Conservation (phyloP, 495 filamentous ascomycete species). For the Podospora fimiseda region DNA sequence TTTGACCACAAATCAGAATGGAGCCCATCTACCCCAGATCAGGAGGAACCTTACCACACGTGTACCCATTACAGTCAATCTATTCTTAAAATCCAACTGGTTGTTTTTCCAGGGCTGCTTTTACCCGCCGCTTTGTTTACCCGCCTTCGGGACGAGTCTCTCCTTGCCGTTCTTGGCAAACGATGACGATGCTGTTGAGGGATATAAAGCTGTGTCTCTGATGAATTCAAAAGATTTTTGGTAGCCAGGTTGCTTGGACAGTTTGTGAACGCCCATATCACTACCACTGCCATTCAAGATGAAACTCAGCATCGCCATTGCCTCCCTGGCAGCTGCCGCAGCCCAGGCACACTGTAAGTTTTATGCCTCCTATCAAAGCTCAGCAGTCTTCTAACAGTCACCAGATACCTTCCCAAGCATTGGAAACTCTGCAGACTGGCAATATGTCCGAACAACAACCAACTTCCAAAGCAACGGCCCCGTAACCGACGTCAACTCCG, state of each 20-base stretch:
- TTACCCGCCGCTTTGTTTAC: background rate
- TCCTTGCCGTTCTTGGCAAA: background rate
- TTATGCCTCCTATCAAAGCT: too few species aligned
- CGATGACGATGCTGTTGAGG: background rate
- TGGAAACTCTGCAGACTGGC: slow-evolving; percentile 36
- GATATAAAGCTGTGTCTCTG: background rate
- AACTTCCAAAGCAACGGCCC: slow-evolving; percentile 50
- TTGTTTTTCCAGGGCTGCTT: background rate
- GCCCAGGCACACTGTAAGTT: slow-evolving; percentile 41
- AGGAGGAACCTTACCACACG: background rate
- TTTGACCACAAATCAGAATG: background rate
- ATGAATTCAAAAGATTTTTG: slow-evolving; percentile 2
- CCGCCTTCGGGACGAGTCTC: background rate
- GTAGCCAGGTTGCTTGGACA: too few species aligned
- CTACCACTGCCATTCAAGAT: slow-evolving; percentile 23
- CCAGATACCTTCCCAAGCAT: slow-evolving; percentile 30
- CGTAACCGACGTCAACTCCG: slow-evolving; percentile 43
- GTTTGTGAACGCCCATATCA: too few species aligned
- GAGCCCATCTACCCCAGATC: background rate
- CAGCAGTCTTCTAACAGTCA: too few species aligned
- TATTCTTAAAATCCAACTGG: background rate
- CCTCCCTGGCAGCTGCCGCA: slow-evolving; percentile 26
- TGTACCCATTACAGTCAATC: background rate
- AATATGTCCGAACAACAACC: slow-evolving; percentile 41
- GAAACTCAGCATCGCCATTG: slow-evolving; percentile 31